Percentiles rank a stretch among this genome's conserved stretches.
phyloP scores from a whole-genome alignment of 768 basidiomycete species.

The Lactarius vividus region DNA sequence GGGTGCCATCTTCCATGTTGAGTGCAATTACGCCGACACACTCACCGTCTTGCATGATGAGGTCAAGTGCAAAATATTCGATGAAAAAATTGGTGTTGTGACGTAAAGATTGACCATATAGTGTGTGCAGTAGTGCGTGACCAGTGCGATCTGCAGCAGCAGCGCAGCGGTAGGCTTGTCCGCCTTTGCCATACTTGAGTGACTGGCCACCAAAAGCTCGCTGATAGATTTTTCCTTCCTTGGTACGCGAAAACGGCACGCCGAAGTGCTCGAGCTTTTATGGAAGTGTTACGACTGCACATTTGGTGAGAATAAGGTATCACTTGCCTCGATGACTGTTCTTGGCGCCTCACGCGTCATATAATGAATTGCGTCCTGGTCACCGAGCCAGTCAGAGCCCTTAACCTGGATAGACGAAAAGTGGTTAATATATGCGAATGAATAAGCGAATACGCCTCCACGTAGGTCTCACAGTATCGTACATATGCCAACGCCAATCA shows the following conservation, averaged over 20 bases:
- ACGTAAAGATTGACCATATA: conserved; percentile 97
- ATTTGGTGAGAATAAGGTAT: not conserved
- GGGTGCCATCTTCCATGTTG: conserved; percentile 99
- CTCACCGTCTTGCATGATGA: conserved; percentile 98
- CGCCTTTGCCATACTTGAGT: conserved; percentile 94
- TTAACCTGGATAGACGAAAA: conserved; percentile 65
- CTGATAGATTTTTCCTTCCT: conserved; percentile 99
- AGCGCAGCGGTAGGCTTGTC: conserved; percentile 98
- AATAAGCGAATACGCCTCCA: not conserved
- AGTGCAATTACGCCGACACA: conserved; percentile 99
- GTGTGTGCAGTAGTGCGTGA: conserved; percentile 96
- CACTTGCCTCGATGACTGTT: conserved; percentile 82
- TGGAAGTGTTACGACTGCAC: conserved; percentile 4
- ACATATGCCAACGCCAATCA: conserved; percentile 99
- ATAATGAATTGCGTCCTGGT: conserved; percentile 99
- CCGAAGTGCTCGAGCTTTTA: conserved; percentile 94
- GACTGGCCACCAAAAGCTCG: conserved; percentile 99
- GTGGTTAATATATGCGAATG: not conserved
- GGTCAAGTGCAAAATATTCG: conserved; percentile 98
- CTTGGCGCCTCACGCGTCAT: conserved; percentile 98
- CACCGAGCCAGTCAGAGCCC: conserved; percentile 99
- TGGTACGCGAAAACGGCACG: conserved; percentile 97
- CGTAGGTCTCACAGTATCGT: conserved; percentile 70
- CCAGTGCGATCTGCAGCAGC: conserved; percentile 99
- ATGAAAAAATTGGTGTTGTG: conserved; percentile 99